These are phyloP conservation scores for Nematocida parisii DNA, from an alignment of 371 early-diverging fungal genomes.

Conservation along the genomic window DNA sequence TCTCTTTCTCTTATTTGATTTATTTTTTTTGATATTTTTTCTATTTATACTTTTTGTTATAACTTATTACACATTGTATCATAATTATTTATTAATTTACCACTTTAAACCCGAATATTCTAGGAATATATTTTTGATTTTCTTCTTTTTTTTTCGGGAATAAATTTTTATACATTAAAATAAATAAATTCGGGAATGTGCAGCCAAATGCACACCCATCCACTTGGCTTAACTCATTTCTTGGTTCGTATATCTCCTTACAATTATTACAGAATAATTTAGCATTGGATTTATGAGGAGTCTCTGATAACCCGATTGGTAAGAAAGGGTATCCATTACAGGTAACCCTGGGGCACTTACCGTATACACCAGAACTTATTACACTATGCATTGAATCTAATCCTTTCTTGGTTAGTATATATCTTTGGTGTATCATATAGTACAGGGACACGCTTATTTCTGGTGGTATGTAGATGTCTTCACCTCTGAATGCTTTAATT, in stretches of 20 bases:
- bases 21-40: too few species aligned
- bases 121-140: constrained; percentile 31
- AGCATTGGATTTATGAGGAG: constrained; percentile 74
- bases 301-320: constrained; percentile 80
- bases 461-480: constrained; percentile 13
- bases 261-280: constrained; percentile 73
- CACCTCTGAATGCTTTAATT: constrained; percentile 75
- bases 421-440: constrained; percentile 74
- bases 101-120: constrained; percentile 60
- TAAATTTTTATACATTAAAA: constrained; percentile 79
- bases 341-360: constrained; percentile 83
- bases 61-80: too few species aligned
- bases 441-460: constrained; percentile 71
- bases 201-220: constrained; percentile 95
- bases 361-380: constrained; percentile 78
- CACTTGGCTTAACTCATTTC: constrained; percentile 73
- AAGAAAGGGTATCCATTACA: constrained; percentile 79
- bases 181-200: constrained; percentile 88
- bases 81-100: neutral
- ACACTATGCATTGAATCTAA: constrained; percentile 75
- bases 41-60: too few species aligned
- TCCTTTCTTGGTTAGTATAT: constrained; percentile 72
- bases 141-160: constrained; percentile 62
- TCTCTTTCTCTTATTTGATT: too few species aligned
- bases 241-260: constrained; percentile 81